Evolutionary conservation across 352 stramenopile species (phyloP).

Genomic region (Globisporangium cystogenes): DNA sequence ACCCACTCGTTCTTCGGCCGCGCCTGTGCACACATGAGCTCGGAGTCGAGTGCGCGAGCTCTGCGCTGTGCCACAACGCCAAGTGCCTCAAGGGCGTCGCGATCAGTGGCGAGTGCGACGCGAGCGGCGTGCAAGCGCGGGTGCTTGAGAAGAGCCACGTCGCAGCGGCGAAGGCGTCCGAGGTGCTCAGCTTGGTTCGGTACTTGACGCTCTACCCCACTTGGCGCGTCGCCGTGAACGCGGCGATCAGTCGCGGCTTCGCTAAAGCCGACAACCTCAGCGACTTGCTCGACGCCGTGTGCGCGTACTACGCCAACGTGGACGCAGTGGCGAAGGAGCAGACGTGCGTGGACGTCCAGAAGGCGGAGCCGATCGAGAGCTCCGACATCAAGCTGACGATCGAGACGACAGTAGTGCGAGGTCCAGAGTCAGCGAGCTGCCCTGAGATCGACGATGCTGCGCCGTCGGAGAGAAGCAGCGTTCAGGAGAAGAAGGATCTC

Average conservation of each 20-base stretch:
- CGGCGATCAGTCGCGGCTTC: conserved; percentile 46
- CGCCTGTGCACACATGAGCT: conserved; percentile 78
- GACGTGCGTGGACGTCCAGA: not conserved
- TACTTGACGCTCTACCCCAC: conserved; percentile 74
- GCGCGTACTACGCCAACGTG: conserved; percentile 54
- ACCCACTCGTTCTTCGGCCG: conserved; percentile 55
- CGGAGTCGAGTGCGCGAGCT: conserved; percentile 64
- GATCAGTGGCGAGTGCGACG: conserved; percentile 16
- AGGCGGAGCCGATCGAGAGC: conserved; percentile 16
- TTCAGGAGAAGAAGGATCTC: conserved; percentile 9
- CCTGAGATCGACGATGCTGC: conserved; percentile 52
- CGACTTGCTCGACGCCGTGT: conserved; percentile 60
- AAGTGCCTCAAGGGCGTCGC: conserved; percentile 60
- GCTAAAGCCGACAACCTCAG: conserved; percentile 37
- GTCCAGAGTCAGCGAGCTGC: conserved; percentile 47
- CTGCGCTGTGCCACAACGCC: conserved; percentile 50
- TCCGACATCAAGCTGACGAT: conserved; percentile 16
- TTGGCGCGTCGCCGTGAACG: conserved; percentile 78
- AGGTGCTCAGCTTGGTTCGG: conserved; percentile 56
- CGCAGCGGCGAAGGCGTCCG: conserved; percentile 48
- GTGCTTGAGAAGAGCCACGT: conserved; percentile 30
- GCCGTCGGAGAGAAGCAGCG: not conserved
- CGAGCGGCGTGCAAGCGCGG: conserved; percentile 6
- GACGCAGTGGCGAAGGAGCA: not conserved
- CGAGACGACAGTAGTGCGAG: conserved; percentile 28